Base-by-base conservation (phyloP, 148 eudicot species). In the Nepenthes gracilis region DNA sequence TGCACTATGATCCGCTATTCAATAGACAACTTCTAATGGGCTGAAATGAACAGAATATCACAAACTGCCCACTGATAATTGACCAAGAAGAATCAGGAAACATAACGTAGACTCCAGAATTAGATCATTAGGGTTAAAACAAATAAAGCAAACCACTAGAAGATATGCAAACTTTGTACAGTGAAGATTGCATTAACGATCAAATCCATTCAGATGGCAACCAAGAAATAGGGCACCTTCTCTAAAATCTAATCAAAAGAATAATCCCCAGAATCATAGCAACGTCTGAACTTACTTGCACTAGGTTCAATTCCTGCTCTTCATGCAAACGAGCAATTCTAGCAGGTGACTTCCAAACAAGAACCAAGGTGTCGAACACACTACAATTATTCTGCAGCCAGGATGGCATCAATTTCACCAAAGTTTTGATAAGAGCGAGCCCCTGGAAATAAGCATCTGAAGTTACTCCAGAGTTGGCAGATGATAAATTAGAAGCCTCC, bases 381-480 rank as follows among this genome's bases (percentile, higher is more conserved):
- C 51, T 68, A 51, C 93, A 89, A 64, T 89, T 84, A 72, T 79
- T 86, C 58, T 84, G 97, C 71, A 94, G 75, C 99, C 99, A 94
- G 14, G 82, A 70, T 54, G 99, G 99, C 85, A 94, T 86, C 77
- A 94, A 63, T 71, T 94, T 94, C 36, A 83, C 97, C 69, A 94
- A 77, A 62, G 93, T 84, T 73, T 94, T 94, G 43, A 94, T 70
- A 50, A 94, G 71, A 57, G 79, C 79, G 65, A 94, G 87, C 23
- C 99, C 99, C 71, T 89, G 92, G 69, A 94, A 94, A 71, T 86
- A 94, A 74, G 95, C 85, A 78, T 94, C 97, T 59, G 83, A 63
- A 57, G 78, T 55, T 63, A 66, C 81, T 38, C 65, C 78, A 64
- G 71, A 59, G 60, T 70, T 58, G 23, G 81, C 45, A 40, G 75